Conservation (phyloP, 1,284 basidiomycete species). For the Trametes polyzona region DNA sequence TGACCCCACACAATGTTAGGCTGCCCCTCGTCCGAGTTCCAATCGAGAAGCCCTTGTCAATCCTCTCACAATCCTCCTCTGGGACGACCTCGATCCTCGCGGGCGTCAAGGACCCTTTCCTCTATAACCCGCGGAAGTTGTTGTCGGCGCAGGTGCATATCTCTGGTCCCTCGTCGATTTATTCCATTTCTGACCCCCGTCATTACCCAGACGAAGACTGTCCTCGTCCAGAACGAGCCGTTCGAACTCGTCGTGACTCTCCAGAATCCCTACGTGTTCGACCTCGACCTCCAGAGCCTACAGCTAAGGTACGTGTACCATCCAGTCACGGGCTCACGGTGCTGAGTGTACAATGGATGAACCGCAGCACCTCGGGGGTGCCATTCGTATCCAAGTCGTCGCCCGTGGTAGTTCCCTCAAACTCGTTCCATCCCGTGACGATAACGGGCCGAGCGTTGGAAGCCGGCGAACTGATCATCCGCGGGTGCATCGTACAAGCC, state of each 20-base stretch:
- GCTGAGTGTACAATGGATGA: background rate
- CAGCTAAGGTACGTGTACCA: conserved; percentile 68
- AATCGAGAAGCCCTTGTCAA: conserved; percentile 69
- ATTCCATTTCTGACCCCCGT: too few species aligned
- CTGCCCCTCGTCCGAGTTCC: conserved; percentile 74
- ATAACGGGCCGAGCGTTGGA: conserved; percentile 71
- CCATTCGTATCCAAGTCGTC: conserved; percentile 67
- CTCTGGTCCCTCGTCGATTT: background rate
- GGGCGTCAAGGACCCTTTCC: conserved; percentile 74
- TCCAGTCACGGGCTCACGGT: background rate
- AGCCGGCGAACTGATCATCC: conserved; percentile 71
- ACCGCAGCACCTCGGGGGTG: conserved; percentile 77
- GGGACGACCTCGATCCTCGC: conserved; percentile 52
- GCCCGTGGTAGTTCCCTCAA: conserved; percentile 70
- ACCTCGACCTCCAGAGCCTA: conserved; percentile 83
- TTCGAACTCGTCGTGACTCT: conserved; percentile 84
- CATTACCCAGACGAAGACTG: conserved; percentile 60
- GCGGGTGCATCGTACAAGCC: conserved; percentile 80
- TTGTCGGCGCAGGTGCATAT: conserved; percentile 58
- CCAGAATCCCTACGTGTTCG: conserved; percentile 91
- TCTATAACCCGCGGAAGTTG: conserved; percentile 84
- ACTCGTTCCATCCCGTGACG: conserved; percentile 74
- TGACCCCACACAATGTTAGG: conserved; percentile 44
- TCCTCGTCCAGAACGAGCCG: conserved; percentile 83
- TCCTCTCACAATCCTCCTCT: conserved; percentile 48